Base-by-base conservation (phyloP, 495 filamentous ascomycete species). In the Penicillium canariense region DNA sequence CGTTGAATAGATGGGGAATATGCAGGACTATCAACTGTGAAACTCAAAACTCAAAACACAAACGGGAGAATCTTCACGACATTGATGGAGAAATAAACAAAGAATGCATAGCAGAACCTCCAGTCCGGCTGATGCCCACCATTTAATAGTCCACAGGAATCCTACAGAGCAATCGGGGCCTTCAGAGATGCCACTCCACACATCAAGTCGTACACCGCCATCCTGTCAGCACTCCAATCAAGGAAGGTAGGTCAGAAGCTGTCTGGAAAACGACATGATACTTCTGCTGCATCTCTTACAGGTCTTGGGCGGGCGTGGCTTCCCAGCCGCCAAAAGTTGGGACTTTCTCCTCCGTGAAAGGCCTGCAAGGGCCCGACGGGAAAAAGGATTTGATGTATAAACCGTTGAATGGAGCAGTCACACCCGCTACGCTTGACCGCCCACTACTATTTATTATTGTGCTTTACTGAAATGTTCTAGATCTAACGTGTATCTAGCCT, bases 331-430 rank as follows among this genome's bases (percentile, higher is more conserved):
- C 58, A 52, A 48, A 48, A 52, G 62, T 50, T 63, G 25, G 54
- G 27, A 53, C 53, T 42, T 47, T 46, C 34, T 50, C 60, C 55
- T 62, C 57, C 48, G 52, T 38, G 12, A 17, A 25, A 27, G n/a
- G 40, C 26, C 70, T 75, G 72, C 70, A 75, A 75, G 70, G 67
- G 64, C 65, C 72, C 72, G 72, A 52, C 60, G 64, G 63, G 59
- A 66, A 36, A 1, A 12, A 28, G 48, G 46, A 60, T 55, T 65
- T 58, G 64, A 59, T 66, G 65, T 66, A 67, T 68, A 69, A 62
- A 58, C 50, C 59, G 60, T 67, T 61, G 59, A 58, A 66, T 60
- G 55, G 46, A 38, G 39, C 40, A 5, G 60, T 66, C 51, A 63
- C 57, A 63, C 57, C 61, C 52, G 58, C 54, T 38, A 20, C 50